Evolutionary conservation across 345 rosid genomes (phyloP).

Genomic region (Barbarea vulgaris): DNA sequence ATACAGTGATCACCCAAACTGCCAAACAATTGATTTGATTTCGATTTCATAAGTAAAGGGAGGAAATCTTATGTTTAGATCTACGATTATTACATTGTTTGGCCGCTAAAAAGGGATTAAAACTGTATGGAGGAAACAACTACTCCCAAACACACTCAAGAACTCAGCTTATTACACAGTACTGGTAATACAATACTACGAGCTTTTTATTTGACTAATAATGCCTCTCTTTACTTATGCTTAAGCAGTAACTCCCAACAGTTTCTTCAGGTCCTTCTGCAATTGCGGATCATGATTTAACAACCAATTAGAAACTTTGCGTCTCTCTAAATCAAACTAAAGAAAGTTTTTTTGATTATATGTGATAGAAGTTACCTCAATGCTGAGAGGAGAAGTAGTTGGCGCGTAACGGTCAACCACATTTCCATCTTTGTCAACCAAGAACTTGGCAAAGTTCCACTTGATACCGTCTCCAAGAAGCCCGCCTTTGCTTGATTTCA

Average conservation of each 20-base stretch:
- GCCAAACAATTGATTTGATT: too few species aligned
- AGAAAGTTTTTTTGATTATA: neutral
- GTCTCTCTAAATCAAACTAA: neutral
- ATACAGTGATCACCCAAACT: too few species aligned
- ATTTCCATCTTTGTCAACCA: conserved; percentile 72
- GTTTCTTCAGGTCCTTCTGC: conserved; percentile 85
- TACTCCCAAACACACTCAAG: conserved; percentile 9
- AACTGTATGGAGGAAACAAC: neutral
- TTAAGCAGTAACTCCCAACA: conserved; percentile 46
- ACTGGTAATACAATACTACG: conserved; percentile 24
- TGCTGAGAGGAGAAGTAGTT: conserved; percentile 87
- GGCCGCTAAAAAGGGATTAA: neutral
- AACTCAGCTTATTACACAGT: conserved; percentile 22
- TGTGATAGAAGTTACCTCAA: conserved; percentile 57
- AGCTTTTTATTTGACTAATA: conserved; percentile 29
- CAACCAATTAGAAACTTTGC: neutral
- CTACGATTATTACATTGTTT: conserved; percentile 6
- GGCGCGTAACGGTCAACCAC: conserved; percentile 90
- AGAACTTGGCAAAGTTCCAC: conserved; percentile 93
- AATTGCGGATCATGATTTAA: neutral
- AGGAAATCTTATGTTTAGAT: neutral
- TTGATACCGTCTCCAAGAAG: conserved; percentile 67
- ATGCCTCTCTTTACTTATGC: neutral
- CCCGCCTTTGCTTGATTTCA: conserved; percentile 87
- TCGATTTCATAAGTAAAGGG: neutral